phyloP scores from a whole-genome alignment of 73 alveolate genomes.

The Effrenium voratum region DNA sequence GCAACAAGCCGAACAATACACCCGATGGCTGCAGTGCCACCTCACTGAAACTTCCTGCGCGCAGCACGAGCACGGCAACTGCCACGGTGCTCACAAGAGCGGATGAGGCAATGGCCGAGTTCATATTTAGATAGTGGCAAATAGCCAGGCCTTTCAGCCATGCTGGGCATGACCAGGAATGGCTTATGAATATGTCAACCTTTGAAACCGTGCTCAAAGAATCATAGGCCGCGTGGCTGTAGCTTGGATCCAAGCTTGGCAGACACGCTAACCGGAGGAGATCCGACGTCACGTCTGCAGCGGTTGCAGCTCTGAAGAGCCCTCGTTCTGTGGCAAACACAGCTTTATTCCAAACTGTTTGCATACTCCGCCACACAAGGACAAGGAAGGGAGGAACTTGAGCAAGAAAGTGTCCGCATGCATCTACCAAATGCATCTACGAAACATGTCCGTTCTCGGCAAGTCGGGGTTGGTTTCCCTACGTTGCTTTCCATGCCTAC shows the following conservation, averaged over 20 bases:
- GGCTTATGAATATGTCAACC: conserved; percentile 52
- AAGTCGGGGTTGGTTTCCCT: too few species aligned
- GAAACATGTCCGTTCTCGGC: too few species aligned
- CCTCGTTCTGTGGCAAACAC: conserved; percentile 31
- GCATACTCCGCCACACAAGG: too few species aligned
- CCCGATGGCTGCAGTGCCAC: conserved; percentile 4
- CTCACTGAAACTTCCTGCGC: conserved; percentile 5
- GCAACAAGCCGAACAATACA: not conserved
- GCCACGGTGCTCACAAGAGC: not conserved
- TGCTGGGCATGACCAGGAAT: conserved; percentile 27
- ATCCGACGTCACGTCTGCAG: not conserved
- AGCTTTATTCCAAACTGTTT: not conserved
- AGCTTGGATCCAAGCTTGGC: not conserved
- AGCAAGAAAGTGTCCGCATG: too few species aligned
- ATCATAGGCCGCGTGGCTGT: not conserved
- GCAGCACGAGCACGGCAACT: not conserved
- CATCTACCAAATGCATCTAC: too few species aligned
- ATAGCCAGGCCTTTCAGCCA: conserved; percentile 20
- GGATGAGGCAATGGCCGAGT: conserved; percentile 17
- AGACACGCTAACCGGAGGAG: not conserved
- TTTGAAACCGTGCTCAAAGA: conserved; percentile 7
- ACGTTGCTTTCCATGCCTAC: too few species aligned
- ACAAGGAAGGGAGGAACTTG: too few species aligned
- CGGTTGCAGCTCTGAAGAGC: conserved; percentile 46
- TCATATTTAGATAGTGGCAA: conserved; percentile 59